These are phyloP conservation scores for Pestalotiopsis fici DNA, from an alignment of 2,329 filamentous ascomycete species.

Conservation along the genomic window DNA sequence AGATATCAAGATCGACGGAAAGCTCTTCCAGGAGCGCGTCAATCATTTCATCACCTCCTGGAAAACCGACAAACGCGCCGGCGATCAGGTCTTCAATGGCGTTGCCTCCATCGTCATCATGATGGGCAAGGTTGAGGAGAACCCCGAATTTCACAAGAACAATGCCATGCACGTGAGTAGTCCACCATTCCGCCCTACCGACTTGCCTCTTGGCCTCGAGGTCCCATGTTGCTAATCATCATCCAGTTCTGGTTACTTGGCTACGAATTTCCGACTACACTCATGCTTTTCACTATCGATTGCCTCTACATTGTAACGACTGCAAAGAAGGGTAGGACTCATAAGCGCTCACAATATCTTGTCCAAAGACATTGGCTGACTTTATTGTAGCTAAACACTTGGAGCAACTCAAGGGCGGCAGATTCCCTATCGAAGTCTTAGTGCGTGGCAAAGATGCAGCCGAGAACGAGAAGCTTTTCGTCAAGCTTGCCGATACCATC, in stretches of 20 bases:
- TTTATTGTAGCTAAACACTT: slow-evolving; percentile 78
- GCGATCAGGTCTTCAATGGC: slow-evolving; percentile 82
- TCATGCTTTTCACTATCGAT: slow-evolving; percentile 90
- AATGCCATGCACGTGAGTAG: slow-evolving; percentile 88
- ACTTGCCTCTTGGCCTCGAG: not conserved
- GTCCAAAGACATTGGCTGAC: slow-evolving; percentile 20
- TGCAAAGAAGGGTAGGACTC: slow-evolving; percentile 81
- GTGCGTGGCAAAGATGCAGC: slow-evolving; percentile 89
- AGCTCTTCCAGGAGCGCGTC: slow-evolving; percentile 90
- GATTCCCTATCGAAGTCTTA: slow-evolving; percentile 88
- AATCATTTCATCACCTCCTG: slow-evolving; percentile 85
- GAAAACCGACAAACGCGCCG: slow-evolving; percentile 92
- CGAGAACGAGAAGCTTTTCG: slow-evolving; percentile 88
- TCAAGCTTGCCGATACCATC: slow-evolving; percentile 81
- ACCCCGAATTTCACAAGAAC: slow-evolving; percentile 87
- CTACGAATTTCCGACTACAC: slow-evolving; percentile 95
- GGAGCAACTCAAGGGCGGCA: slow-evolving; percentile 87
- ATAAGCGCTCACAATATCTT: not conserved
- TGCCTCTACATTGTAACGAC: slow-evolving; percentile 92
- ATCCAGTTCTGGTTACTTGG: slow-evolving; percentile 93
- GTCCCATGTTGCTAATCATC: slow-evolving; percentile 11
- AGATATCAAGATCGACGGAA: slow-evolving; percentile 94
- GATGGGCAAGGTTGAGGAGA: slow-evolving; percentile 94
- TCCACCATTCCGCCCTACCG: not conserved
- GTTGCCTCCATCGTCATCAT: slow-evolving; percentile 84